Conservation (phyloP, 139 green algal species). For the Haematococcus sp. region DNA sequence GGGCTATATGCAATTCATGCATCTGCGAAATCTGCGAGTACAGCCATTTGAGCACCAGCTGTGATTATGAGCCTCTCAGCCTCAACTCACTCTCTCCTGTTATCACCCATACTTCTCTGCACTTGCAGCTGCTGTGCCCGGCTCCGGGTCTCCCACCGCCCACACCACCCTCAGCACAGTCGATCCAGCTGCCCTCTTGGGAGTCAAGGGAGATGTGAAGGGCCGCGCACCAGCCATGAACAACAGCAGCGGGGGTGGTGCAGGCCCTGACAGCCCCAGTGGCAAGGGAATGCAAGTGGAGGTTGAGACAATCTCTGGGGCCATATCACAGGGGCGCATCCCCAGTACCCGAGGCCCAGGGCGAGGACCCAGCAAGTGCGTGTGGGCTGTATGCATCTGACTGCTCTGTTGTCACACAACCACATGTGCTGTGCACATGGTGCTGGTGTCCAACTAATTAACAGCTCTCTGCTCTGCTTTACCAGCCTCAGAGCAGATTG, state of each 20-base stretch:
- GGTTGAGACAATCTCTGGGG: slow-evolving; percentile 31
- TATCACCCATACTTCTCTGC: background rate
- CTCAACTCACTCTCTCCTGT: no score
- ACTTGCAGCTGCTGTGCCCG: background rate
- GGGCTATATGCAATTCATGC: no score
- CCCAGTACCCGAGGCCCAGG: slow-evolving; percentile 7
- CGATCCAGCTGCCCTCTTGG: background rate
- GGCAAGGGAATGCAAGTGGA: slow-evolving; percentile 29
- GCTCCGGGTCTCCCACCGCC: background rate
- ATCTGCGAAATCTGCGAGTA: no score
- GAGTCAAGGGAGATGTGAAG: slow-evolving; percentile 5
- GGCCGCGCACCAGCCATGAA: background rate
- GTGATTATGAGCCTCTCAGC: no score
- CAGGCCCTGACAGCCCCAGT: background rate
- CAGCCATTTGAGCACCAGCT: no score
- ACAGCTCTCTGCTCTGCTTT: no score
- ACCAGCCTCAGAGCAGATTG: no score
- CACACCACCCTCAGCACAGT: background rate
- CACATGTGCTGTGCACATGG: no score
- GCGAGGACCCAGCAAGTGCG: slow-evolving; percentile 11
- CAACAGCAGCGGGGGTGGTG: background rate
- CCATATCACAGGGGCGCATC: slow-evolving; percentile 19
- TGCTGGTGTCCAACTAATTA: no score
- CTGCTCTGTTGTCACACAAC: no score
- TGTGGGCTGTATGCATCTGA: no score